Base-by-base conservation (phyloP, 2,329 filamentous ascomycete species). In the Phaeosphaeriaceae sp. region DNA sequence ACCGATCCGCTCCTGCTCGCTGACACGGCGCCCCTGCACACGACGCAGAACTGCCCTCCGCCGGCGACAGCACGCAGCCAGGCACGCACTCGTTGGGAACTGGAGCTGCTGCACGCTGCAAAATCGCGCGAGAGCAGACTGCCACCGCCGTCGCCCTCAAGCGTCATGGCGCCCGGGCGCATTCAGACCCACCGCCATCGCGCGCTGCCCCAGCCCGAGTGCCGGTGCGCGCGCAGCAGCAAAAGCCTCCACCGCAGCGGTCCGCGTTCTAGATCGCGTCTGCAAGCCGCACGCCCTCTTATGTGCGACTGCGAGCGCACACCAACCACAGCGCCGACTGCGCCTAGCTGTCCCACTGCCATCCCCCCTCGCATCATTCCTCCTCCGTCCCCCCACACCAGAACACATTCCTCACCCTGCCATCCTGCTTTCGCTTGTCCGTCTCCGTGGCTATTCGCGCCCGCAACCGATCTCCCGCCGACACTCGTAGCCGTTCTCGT, bases 221-320 rank as follows among this genome's bases (percentile, higher is more conserved):
- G 51, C 51, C 51, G 51, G 44, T 27, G 24, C 50, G 48, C 55
- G 53, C 62, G 60, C 59, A 58, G 60, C 58, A 64, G 69, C 69
- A 67, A 57, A 66, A 67, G 59, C 46, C 47, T 58, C 61, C 67
- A 66, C 66, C 55, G 57, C 62, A 60, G 63, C 65, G 67, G 64
- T 53, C 60, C 62, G 60, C 58, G 72, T 74, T 74, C 71, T 74
- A 74, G 72, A 75, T 73, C 59, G 59, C 25, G 62, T 61, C 60
- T 61, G 64, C 60, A 56, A 63, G 64, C 57, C 55, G 58, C 65
- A 63, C 65, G 62, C 63, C 61, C 66, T 68, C 62, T 66, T 19
- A n/a, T 67, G 65, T 67, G 56, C 67, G 59, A 67, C 67, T 63
- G 51, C 62, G 51, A 61, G 51, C 59, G 55, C 64, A 66, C 58